A percentile compares a stretch with the other conserved stretches of the same genome.
Conservation (phyloP, 2,329 filamentous ascomycete species). For the Aspergillus hortae region DNA sequence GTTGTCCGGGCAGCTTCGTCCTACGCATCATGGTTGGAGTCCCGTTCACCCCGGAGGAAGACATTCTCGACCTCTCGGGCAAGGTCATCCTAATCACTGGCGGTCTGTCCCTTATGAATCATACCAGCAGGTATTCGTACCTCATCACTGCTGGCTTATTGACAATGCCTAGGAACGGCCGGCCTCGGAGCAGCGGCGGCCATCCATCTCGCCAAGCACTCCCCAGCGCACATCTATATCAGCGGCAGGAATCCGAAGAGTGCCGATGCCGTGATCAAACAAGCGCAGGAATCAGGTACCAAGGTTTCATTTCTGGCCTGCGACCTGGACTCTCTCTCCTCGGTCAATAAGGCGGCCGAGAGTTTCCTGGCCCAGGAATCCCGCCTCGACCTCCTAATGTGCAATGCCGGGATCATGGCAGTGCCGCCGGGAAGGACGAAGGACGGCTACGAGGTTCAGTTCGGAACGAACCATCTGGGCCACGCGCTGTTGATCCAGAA, state of each 20-base stretch:
- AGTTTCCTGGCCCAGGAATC: conserved; percentile 32
- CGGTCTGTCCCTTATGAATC: conserved; percentile 24
- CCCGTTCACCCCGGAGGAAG: conserved; percentile 28
- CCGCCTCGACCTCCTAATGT: conserved; percentile 44
- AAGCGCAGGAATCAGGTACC: conserved; percentile 30
- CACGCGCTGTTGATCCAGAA: conserved; percentile 25
- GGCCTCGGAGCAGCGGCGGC: conserved; percentile 45
- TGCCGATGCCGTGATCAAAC: conserved; percentile 30
- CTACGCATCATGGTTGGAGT: background rate
- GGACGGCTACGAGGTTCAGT: conserved; percentile 50
- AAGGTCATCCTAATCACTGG: conserved; percentile 50
- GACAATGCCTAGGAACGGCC: conserved; percentile 20
- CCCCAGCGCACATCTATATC: conserved; percentile 34
- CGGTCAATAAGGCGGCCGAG: conserved; percentile 41
- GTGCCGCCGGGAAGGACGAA: conserved; percentile 35
- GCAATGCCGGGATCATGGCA: conserved; percentile 48
- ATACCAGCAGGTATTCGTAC: background rate
- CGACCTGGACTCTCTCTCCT: conserved; percentile 45
- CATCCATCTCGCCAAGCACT: conserved; percentile 38
- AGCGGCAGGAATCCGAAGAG: conserved; percentile 34
- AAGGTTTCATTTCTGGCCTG: conserved; percentile 39
- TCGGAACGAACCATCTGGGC: conserved; percentile 50
- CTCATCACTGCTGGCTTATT: too few species aligned
- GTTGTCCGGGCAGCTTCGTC: background rate
- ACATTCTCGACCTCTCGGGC: conserved; percentile 37